Conservation (phyloP, 2,329 filamentous ascomycete species). For the Sporothrix inflata region DNA sequence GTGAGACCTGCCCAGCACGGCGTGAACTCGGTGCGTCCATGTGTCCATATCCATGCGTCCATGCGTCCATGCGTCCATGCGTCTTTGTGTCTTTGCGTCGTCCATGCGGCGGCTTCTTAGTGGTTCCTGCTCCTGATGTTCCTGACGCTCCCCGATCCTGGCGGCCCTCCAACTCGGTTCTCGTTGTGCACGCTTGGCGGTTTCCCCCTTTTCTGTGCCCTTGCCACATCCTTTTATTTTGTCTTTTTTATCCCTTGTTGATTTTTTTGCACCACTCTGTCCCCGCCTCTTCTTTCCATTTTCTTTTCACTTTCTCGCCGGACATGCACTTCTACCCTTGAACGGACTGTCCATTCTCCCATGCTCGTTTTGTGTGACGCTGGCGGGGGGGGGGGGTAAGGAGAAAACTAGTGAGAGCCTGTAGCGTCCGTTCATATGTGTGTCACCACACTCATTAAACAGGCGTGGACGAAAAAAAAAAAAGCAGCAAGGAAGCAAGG, state of each 20-base stretch:
- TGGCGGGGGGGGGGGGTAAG: background rate
- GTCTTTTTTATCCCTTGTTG: background rate
- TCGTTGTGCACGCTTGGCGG: conserved; percentile 4
- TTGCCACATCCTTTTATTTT: background rate
- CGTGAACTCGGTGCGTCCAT: conserved; percentile 14
- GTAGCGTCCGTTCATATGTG: background rate
- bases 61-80: background rate
- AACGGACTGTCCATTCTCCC: background rate
- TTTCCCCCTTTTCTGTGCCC: background rate
- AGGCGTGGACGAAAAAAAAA: background rate
- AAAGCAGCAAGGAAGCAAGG: background rate
- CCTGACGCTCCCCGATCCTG: background rate
- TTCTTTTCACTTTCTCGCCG: background rate
- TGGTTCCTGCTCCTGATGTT: background rate
- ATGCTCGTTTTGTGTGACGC: background rate
- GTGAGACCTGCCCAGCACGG: conserved; percentile 17
- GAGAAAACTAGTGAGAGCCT: background rate
- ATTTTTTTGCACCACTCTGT: background rate
- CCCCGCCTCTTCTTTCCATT: background rate
- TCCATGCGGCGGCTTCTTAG: background rate
- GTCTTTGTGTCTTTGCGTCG: background rate
- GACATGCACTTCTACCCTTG: background rate
- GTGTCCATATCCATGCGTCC: background rate
- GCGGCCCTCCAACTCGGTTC: background rate
- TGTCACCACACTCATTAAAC: conserved; percentile 4